Evolutionary conservation across 2,329 filamentous ascomycete genomes (phyloP), one percentile per base, ranked within the genome.

Genomic region (Paecilomyces sp.): DNA sequence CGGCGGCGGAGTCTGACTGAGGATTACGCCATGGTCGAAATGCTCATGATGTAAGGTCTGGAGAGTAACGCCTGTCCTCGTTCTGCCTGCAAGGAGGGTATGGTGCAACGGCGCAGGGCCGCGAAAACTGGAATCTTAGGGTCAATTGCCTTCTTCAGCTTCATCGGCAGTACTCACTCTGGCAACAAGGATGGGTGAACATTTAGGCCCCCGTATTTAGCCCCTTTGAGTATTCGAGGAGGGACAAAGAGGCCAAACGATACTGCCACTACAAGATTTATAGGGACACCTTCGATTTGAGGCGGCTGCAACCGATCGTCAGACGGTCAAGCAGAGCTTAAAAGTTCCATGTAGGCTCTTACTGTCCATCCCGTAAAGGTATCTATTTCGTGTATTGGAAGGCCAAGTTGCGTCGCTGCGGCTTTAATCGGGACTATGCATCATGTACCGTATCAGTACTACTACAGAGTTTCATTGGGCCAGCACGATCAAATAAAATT

Each of bases 231-330:
- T 15, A 97, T 85, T 3, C 91, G 83, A 0, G 83, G 82, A 0
- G 94, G 94, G 0, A 99, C 87, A 62, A 97, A 88, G 7, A 96
- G 83, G 2, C 94, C 94, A 75, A 97, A 99, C 0, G 94, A 97
- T 3, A 97, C 94, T 55, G 92, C 92, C 54, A 97, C 81, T 65
- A 99, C 83, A 60, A 99, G 80, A 72, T 97, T 92, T 65, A 86
- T 85, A 28, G 77, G 66, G 30, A 72, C 68, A 36, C 67, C 70
- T 15, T 77, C 57, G 2, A 78, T 69, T 52, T 71, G 68, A 0
- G 88, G 87, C 34, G 87, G 81, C 82, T 88, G 64, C 28, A 47
- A 58, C 22, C 28, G 41, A 36, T 55, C 52, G 41, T 18, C 33
- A n/a, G 25, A 57, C 55, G 31, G n/a, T 22, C 18, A 47, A n/a